Evolutionary conservation across 805 yeast genomes (phyloP), one percentile per base, ranked within the genome.

Genomic region (Metschnikowia gelsemii): DNA sequence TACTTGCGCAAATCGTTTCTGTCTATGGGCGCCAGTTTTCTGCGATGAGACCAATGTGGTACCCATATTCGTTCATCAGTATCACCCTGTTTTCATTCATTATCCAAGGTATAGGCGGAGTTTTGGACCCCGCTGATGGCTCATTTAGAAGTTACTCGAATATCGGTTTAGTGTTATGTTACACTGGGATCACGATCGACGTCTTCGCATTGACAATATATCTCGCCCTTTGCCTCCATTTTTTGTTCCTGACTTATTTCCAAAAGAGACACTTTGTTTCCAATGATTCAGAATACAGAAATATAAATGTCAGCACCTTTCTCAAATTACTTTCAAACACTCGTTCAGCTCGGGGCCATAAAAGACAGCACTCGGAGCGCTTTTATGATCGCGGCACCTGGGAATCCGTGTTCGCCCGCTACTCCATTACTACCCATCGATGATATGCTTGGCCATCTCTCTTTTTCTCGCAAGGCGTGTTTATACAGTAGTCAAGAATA

Each of bases 101-200:
- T 18, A 49, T 68, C 21, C 74, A 69, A 49, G 70, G 68, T 6
- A 57, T 56, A 16, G 73, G 70, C 3, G 71, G 70, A 12, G 73
- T 70, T 21, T 58, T 58, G 38, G 3, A n/a, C 13, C 53, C 64
- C 16, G 16, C 18, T 29, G 14, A 11, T 4, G 37, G n/a, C 12
- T 9, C 14, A 14, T 12, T 3, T 3, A n/a, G 11, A 24, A 7
- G 13, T 3, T 14, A 11, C 13, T 55, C 66, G 12, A 47, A 51
- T 31, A 63, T 66, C 1, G 74, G 73, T 13, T 56, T 63, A 1
- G 45, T 62, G 44, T 55, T 58, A 21, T 63, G 67, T 64, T 60
- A 66, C 45, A 66, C 62, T 3, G 73, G 74, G 32, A 59, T 67
- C 34, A 42, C 52, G 5, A 47, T 66, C 38, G 73, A 68, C 11